Conservation (phyloP, 805 yeast species). For the Nakazawaea ishiwadae region DNA sequence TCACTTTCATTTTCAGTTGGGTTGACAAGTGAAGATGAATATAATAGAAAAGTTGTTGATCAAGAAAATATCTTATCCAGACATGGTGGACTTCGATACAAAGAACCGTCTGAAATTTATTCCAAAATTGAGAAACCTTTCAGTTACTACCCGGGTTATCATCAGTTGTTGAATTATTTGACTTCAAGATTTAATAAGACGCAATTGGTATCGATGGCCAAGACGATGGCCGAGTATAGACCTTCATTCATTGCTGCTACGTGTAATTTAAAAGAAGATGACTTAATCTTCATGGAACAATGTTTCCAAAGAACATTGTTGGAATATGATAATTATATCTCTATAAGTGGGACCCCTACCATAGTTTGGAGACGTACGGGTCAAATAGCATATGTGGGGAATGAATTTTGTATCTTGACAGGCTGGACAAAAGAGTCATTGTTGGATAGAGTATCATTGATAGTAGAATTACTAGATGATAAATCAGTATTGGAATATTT, state of each 20-base stretch:
- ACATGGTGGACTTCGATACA: constrained; percentile 37
- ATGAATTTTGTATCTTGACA: constrained; percentile 83
- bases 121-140: constrained; percentile 71
- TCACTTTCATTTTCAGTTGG: constrained; percentile 45
- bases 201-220: constrained; percentile 76
- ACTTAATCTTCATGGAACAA: constrained; percentile 91
- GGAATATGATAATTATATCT: constrained; percentile 82
- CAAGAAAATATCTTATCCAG: constrained; percentile 12
- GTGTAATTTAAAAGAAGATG: constrained; percentile 82
- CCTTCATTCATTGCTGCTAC: constrained; percentile 94
- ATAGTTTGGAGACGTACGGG: constrained; percentile 95
- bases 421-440: constrained; percentile 82
- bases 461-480: constrained; percentile 84
- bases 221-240: constrained; percentile 83
- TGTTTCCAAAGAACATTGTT: constrained; percentile 89
- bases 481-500: constrained; percentile 83
- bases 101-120: constrained; percentile 77
- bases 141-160: constrained; percentile 88
- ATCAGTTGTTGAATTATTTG: constrained; percentile 70
- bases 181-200: constrained; percentile 63
- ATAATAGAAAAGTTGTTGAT: constrained; percentile 19
- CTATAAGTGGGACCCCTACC: constrained; percentile 88
- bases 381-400: constrained; percentile 92
- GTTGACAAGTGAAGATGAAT: constrained; percentile 32
- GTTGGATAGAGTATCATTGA: constrained; percentile 62